Base-by-base conservation (phyloP, 208 protist species). In the Trypanosoma boissoni region DNA sequence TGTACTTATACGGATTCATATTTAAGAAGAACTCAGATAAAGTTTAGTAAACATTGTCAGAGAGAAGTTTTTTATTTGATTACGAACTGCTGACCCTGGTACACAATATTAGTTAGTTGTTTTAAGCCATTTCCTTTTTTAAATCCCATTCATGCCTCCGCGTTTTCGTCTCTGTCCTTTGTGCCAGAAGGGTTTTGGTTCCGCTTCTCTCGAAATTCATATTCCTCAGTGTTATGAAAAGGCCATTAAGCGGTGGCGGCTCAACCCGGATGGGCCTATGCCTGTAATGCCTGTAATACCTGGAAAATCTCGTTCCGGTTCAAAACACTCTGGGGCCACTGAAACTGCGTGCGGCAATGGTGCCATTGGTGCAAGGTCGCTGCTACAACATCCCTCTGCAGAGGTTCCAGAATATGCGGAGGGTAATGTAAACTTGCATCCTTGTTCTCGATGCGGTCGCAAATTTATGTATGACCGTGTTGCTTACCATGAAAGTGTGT, bases 211-310 rank as follows among this genome's bases (percentile, higher is more conserved):
- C 48, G 70, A 79, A 49, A 95, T 95, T 42, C 88, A 95, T 64
- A 81, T 90, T 39, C 88, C 88, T 2, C 88, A 95, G 55, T 95
- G 88, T 64, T 95, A 89, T 64, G 82, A 95, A 23, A 95, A 95
- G 69, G 79, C 84, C 9, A 29, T 92, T 10, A 88, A 92, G 68
- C 82, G 81, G 5, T 95, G 88, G 88, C 56, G 76, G 31, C 56
- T 92, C 29, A 77, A 90, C 53, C 85, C 82, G 21, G 41, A 66
- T 23, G 88, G 88, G 8, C 88, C 88, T 8, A 72, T 74, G 34
- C 88, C 88, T 16, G 76, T 92, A 18, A 88, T 95, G 80, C 88
- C 88, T 26, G 45, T 26, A 20, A 26, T 74, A 27, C 20, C 18
- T 27, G 14, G 27, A 10, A 1, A 49, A 32, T 39, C 44, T 8